phyloP scores from a whole-genome alignment of 2,329 filamentous ascomycete genomes.

The Hypomyces rosellus region DNA sequence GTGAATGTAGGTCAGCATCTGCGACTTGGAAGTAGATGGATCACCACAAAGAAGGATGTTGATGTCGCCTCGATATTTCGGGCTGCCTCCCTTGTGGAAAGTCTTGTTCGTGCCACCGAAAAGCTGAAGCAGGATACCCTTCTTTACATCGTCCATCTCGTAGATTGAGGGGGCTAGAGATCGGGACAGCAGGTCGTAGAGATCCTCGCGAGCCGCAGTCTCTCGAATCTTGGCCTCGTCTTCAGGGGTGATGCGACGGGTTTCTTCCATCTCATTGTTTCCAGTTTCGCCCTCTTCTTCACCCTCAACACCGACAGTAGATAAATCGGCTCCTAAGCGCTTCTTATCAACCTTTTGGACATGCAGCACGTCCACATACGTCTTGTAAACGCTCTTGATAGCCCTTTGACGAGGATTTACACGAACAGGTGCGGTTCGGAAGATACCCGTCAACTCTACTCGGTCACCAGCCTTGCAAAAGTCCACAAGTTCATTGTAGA shows the following conservation, averaged over 20 bases:
- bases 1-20: slow-evolving; percentile 89
- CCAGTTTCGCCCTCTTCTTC: slow-evolving; percentile 58
- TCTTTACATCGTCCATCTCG: slow-evolving; percentile 98
- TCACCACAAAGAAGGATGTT: slow-evolving; percentile 96
- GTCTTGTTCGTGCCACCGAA: slow-evolving; percentile 98
- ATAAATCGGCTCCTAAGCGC: slow-evolving; percentile 82
- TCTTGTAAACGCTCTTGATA: slow-evolving; percentile 95
- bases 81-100: slow-evolving; percentile 92
- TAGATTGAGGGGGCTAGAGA: slow-evolving; percentile 93
- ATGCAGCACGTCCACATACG: slow-evolving; percentile 90
- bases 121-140: slow-evolving; percentile 91
- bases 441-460: slow-evolving; percentile 92
- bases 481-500: slow-evolving; percentile 95
- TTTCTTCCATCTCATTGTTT: slow-evolving; percentile 74
- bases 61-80: slow-evolving; percentile 94
- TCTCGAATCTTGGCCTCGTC: slow-evolving; percentile 84
- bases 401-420: slow-evolving; percentile 89
- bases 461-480: slow-evolving; percentile 97
- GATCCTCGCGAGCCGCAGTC: slow-evolving; percentile 72
- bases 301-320: slow-evolving; percentile 77
- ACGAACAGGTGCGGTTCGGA: slow-evolving; percentile 87
- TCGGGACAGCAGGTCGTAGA: slow-evolving; percentile 86
- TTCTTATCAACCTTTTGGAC: slow-evolving; percentile 96
- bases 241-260: slow-evolving; percentile 74
- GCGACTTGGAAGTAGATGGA: slow-evolving; percentile 93